Conservation (phyloP, 2,329 filamentous ascomycete genomes). For the Bipolaris cookei region DNA sequence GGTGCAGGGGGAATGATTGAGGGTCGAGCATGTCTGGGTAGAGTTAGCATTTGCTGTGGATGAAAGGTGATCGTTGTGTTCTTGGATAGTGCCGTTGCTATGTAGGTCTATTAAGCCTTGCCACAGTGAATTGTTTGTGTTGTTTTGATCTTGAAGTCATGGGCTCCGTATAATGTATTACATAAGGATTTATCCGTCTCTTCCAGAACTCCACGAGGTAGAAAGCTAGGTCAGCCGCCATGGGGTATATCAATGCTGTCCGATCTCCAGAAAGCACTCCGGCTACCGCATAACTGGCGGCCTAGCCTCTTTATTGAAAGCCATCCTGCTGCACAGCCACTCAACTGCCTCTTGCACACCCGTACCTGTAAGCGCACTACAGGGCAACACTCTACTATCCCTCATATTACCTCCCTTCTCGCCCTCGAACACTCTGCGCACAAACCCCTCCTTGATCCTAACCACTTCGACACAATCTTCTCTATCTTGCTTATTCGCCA, state of each 20-base stretch:
- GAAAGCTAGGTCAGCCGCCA: neutral
- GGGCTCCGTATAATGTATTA: neutral
- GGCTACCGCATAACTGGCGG: conserved; percentile 86
- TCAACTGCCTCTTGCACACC: conserved; percentile 96
- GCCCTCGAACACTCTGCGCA: conserved; percentile 94
- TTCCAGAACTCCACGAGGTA: neutral
- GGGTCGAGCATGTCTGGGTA: neutral
- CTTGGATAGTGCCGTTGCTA: no score
- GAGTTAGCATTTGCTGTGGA: neutral
- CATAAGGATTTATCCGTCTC: neutral
- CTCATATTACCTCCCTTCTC: conserved; percentile 85
- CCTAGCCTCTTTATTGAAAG: conserved; percentile 94
- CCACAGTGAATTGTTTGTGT: neutral
- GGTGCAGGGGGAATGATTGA: neutral
- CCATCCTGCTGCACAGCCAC: conserved; percentile 89
- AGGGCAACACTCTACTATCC: conserved; percentile 87
- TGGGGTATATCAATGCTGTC: conserved; percentile 12
- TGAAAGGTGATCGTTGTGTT: neutral
- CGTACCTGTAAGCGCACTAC: conserved; percentile 82
- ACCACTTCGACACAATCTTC: conserved; percentile 98
- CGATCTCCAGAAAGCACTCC: neutral
- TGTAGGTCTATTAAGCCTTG: neutral
- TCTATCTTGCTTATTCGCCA: conserved; percentile 97
- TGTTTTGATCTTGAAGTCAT: neutral
- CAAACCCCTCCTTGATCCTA: conserved; percentile 93